These are phyloP conservation scores for Halophytophthora batemanensis DNA, from an alignment of 352 stramenopile species.

Conservation along the genomic window DNA sequence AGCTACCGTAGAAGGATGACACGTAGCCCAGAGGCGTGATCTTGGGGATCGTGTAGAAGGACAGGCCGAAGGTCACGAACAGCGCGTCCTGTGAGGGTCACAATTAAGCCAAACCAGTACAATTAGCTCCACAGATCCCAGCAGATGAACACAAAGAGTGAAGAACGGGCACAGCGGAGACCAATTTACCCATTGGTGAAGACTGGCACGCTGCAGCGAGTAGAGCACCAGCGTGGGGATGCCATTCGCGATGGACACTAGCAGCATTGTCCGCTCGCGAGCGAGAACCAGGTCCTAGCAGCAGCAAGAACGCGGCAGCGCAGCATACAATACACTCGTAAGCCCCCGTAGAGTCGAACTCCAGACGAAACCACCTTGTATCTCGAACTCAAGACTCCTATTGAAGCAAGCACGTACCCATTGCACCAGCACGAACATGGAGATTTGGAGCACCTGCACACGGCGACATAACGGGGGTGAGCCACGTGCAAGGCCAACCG, in stretches of 20 bases:
- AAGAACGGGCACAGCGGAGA: background rate
- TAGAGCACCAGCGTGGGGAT: conserved; percentile 70
- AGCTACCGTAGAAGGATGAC: conserved; percentile 68
- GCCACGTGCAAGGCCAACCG: background rate
- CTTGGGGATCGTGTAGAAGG: conserved; percentile 86
- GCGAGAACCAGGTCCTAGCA: conserved; percentile 59
- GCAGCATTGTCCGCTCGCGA: conserved; percentile 65
- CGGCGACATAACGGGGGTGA: no score
- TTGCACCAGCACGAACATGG: conserved; percentile 72
- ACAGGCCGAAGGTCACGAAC: conserved; percentile 81
- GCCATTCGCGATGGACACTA: conserved; percentile 70
- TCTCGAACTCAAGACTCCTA: no score
- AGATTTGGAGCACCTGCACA: conserved; percentile 59
- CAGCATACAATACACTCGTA: background rate
- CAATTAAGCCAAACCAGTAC: conserved; percentile 3
- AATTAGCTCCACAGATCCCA: background rate
- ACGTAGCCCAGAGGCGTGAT: conserved; percentile 80
- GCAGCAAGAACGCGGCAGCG: background rate
- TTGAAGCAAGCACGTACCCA: conserved; percentile 47
- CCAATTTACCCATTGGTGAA: conserved; percentile 74
- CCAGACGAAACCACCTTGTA: no score
- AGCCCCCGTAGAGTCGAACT: background rate
- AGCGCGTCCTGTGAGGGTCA: conserved; percentile 53
- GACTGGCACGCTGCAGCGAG: conserved; percentile 58
- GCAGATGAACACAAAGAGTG: background rate